A percentile compares a stretch with the other conserved stretches of the same genome.
These are phyloP conservation scores for Eutypa lata DNA, from an alignment of 2,329 filamentous ascomycete species.

Conservation along the genomic window DNA sequence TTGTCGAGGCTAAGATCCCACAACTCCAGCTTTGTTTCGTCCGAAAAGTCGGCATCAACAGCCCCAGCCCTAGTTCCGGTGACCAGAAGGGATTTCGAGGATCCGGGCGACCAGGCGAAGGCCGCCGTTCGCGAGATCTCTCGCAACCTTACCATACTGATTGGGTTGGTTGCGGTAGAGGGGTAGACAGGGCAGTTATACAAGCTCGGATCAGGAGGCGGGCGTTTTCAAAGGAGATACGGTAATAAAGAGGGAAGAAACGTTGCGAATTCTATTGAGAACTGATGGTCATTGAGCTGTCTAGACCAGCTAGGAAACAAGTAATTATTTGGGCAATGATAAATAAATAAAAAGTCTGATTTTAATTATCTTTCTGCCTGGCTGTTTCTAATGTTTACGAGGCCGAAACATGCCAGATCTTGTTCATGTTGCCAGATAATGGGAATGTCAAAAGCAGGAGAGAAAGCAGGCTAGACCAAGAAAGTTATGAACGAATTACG, in stretches of 20 bases:
- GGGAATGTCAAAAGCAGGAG: background rate
- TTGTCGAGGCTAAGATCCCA: slow-evolving; percentile 90
- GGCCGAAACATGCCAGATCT: background rate
- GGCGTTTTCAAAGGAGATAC: background rate
- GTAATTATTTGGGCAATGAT: slow-evolving; percentile 4
- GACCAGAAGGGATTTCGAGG: slow-evolving; percentile 76
- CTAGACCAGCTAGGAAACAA: slow-evolving; percentile 28
- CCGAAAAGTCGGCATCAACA: slow-evolving; percentile 95
- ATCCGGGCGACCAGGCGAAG: slow-evolving; percentile 91
- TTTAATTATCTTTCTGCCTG: background rate
- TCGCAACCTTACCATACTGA: slow-evolving; percentile 86
- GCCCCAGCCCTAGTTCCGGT: slow-evolving; percentile 94
- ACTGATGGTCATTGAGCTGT: slow-evolving; percentile 30
- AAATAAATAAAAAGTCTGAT: background rate
- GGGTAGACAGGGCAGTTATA: background rate
- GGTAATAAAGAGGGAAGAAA: background rate
- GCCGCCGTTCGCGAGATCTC: slow-evolving; percentile 95
- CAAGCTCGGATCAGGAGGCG: slow-evolving; percentile 3
- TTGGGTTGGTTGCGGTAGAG: slow-evolving; percentile 9
- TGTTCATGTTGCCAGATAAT: slow-evolving; percentile 1
- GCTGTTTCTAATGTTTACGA: background rate
- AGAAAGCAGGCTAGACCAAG: background rate
- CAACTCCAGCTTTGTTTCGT: slow-evolving; percentile 92
- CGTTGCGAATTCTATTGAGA: slow-evolving; percentile 15
- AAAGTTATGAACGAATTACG: background rate